Conservation (phyloP, 176 grass and related monocot species). For the Musa acuminata region DNA sequence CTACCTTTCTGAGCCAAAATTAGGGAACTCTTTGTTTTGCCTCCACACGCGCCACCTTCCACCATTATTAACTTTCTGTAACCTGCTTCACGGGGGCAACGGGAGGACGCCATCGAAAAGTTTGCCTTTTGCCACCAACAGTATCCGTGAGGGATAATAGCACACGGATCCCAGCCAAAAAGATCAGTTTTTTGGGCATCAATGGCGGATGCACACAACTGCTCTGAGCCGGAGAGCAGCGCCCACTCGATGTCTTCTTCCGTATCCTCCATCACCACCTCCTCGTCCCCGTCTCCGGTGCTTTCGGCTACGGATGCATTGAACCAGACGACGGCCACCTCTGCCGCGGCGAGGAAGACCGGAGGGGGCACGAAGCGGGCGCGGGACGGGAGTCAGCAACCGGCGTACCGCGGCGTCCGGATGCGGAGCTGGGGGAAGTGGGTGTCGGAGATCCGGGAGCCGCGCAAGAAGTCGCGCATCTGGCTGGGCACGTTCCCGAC, state of each 20-base stretch:
- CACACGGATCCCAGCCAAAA: background rate
- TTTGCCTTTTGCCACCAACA: background rate
- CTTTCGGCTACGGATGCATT: background rate
- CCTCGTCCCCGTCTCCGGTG: background rate
- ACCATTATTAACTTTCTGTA: background rate
- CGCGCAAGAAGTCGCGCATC: slow-evolving; percentile 87
- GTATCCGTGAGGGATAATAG: background rate
- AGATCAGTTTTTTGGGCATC: background rate
- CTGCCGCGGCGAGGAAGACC: background rate
- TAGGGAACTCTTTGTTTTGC: too few relatives aligned
- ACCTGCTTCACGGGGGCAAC: background rate
- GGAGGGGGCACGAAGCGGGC: background rate
- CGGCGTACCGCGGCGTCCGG: slow-evolving; percentile 68
- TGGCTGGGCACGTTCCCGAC: slow-evolving; percentile 91
- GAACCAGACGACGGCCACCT: background rate
- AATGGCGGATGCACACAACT: slow-evolving; percentile 1
- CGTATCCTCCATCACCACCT: background rate
- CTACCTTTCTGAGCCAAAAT: background rate
- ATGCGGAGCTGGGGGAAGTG: slow-evolving; percentile 94
- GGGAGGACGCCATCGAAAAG: background rate
- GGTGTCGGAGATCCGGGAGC: slow-evolving; percentile 96
- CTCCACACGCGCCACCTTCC: background rate
- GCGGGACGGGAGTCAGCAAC: slow-evolving; percentile 21
- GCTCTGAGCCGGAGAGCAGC: slow-evolving; percentile 6
- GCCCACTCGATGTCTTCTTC: slow-evolving; percentile 9